Evolutionary conservation across 2,329 filamentous ascomycete genomes (phyloP), one percentile per base, ranked within the genome.

Genomic region (Bipolaris victoriae): DNA sequence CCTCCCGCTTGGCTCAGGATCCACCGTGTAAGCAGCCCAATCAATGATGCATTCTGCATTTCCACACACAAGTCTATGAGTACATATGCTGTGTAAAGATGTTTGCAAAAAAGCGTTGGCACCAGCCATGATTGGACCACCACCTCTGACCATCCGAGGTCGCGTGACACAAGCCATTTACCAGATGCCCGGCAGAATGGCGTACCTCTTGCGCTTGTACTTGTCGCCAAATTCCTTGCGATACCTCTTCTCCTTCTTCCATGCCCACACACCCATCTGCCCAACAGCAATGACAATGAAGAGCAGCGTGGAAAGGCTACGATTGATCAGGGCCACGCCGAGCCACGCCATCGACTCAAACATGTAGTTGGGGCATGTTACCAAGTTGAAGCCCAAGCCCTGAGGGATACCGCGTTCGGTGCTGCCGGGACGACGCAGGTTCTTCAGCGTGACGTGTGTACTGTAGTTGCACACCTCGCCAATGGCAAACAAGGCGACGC

Each of bases 311-410:
- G 88, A 85, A 81, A 90, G 89, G 79, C 89, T 93, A 70, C 91
- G 88, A 68, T 88, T 92, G 52, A 94, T 85, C 41, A 96, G 74
- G 66, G 90, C 88, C 53, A 98, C 83, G 24, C 92, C 93, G 29
- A 90, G 68, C 95, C 95, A 99, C 0, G 93, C 87, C 36, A 96
- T 76, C 6, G 90, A 83, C 75, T 99, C 95, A 68, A 96, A 98
- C 81, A 96, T 86, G 82, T 99, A 99, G 81, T 99, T 99, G 40
- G 95, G 95, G 80, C 93, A 96, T 11, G 95, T 99, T 50, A 99
- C 94, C 35, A 91, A 79, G 63, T 81, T 83, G 78, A 97, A 98
- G 29, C 93, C 91, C 57, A 94, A 86, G 24, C 95, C 95, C 55
- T 82, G 82, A 1, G 95, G 95, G 62, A 99, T 96, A 67, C 92